Conservation (phyloP, 78 protist genomes). For the Dictyostelium firmibasis region DNA sequence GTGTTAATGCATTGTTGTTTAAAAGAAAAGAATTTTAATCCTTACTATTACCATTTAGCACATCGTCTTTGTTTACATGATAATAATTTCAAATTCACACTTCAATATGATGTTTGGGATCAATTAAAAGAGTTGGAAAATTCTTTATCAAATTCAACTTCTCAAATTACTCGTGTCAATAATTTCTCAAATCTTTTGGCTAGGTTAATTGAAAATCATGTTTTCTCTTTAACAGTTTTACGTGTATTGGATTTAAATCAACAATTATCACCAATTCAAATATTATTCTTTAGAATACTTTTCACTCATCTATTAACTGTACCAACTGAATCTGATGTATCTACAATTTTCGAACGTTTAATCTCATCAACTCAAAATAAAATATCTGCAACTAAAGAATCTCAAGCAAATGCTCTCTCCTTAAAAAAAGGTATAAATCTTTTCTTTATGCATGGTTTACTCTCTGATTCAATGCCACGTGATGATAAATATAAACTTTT, state of each 20-base stretch:
- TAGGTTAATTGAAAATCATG: slow-evolving; percentile 26
- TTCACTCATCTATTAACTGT: slow-evolving; percentile 36
- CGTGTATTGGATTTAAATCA: slow-evolving; percentile 19
- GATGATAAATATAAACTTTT: slow-evolving; percentile 12
- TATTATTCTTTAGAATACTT: slow-evolving; percentile 32
- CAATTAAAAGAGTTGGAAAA: slow-evolving; percentile 12
- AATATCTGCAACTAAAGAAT: not conserved
- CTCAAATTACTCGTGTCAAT: not conserved
- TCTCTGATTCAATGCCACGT: not conserved
- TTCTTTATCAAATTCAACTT: not conserved
- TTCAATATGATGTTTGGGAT: slow-evolving; percentile 62
- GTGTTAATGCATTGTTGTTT: slow-evolving; percentile 64
- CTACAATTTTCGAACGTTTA: slow-evolving; percentile 39
- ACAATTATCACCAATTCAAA: slow-evolving; percentile 11
- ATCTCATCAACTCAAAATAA: slow-evolving; percentile 5
- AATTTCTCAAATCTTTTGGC: slow-evolving; percentile 6
- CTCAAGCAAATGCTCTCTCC: not conserved
- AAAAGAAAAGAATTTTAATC: slow-evolving; percentile 80
- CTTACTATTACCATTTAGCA: slow-evolving; percentile 61
- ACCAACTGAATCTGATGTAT: not conserved
- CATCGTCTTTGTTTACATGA: slow-evolving; percentile 26
- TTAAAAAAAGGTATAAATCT: slow-evolving; percentile 35
- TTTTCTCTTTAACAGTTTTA: slow-evolving; percentile 19
- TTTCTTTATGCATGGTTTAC: slow-evolving; percentile 55
- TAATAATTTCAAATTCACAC: slow-evolving; percentile 9